phyloP scores from a whole-genome alignment of 1,284 basidiomycete species.

The Boletus sp. region DNA sequence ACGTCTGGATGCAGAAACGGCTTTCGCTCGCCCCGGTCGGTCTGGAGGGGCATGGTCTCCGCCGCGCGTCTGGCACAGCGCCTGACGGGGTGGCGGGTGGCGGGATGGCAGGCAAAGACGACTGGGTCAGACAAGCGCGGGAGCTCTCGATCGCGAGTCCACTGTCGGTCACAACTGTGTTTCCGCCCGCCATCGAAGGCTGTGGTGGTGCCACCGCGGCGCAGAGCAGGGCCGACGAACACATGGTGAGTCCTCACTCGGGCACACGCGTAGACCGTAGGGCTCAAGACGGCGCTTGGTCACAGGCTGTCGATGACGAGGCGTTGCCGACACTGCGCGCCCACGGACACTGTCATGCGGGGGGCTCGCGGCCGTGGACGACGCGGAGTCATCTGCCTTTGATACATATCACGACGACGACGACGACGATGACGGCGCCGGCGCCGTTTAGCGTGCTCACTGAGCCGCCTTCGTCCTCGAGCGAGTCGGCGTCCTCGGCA shows the following conservation, averaged over 20 bases:
- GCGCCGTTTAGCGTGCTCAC: constrained; percentile 32
- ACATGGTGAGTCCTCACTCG: constrained; percentile 20
- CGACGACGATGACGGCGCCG: constrained; percentile 12
- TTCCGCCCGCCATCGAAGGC: constrained; percentile 1
- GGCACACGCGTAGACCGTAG: not conserved
- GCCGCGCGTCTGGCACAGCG: constrained; percentile 18
- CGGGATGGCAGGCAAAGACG: constrained; percentile 48
- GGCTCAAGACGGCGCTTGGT: constrained; percentile 13
- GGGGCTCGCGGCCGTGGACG: constrained; percentile 17
- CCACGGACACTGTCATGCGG: constrained; percentile 10
- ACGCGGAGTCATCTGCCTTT: constrained; percentile 18
- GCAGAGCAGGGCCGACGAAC: constrained; percentile 27
- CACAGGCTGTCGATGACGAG: constrained; percentile 27
- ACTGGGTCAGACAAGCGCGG: constrained; percentile 63
- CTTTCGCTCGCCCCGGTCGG: constrained; percentile 39
- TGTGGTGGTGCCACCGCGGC: not conserved
- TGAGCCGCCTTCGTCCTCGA: constrained; percentile 23
- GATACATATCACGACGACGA: constrained; percentile 30
- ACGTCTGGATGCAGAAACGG: constrained; percentile 53
- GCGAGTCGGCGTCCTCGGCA: constrained; percentile 18
- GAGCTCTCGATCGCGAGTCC: constrained; percentile 58
- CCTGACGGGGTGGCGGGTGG: constrained; percentile 23
- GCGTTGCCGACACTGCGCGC: constrained; percentile 10
- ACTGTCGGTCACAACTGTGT: constrained; percentile 21
- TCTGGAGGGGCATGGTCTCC: constrained; percentile 15